A percentile compares a stretch with the other conserved stretches of the same genome.
These are phyloP conservation scores for Russula griseocarnosa DNA, from an alignment of 768 basidiomycete species.

Conservation along the genomic window DNA sequence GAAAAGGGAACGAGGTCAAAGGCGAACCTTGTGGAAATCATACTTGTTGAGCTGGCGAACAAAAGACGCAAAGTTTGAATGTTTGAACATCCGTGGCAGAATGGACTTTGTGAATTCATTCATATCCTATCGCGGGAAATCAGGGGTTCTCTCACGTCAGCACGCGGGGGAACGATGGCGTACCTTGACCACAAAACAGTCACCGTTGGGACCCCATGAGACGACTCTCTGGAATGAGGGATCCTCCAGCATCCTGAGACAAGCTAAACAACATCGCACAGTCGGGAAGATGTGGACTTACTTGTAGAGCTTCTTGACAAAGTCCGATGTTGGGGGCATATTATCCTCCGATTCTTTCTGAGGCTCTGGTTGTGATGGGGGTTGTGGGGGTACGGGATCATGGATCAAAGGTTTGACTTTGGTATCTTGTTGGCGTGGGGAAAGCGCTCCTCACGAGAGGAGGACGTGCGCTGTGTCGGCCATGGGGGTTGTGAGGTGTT, in stretches of 20 bases:
- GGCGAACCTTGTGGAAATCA: constrained; percentile 83
- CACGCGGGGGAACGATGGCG: constrained; percentile 20
- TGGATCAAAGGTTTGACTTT: constrained; percentile 30
- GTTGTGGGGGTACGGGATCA: constrained; percentile 24
- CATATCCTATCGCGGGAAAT: constrained; percentile 59
- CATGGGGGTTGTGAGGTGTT: constrained; percentile 33
- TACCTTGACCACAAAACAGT: constrained; percentile 83
- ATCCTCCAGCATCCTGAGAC: constrained; percentile 81
- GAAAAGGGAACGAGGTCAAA: constrained; percentile 12
- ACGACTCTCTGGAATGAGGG: constrained; percentile 66
- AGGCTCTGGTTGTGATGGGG: constrained; percentile 25
- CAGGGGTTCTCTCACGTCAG: constrained; percentile 21
- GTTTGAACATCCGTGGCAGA: constrained; percentile 90
- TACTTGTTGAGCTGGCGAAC: constrained; percentile 95
- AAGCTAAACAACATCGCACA: constrained; percentile 3
- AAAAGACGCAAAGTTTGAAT: constrained; percentile 90
- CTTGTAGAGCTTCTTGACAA: constrained; percentile 95
- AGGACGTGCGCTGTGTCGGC: constrained; percentile 35
- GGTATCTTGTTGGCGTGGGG: constrained; percentile 31
- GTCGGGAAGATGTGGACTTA: constrained; percentile 35
- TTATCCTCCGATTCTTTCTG: constrained; percentile 49
- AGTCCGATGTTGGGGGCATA: constrained; percentile 87
- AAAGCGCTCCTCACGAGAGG: constrained; percentile 37
- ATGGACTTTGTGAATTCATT: constrained; percentile 91
- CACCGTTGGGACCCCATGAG: constrained; percentile 77